phyloP scores from a whole-genome alignment of 495 filamentous ascomycete genomes.

The Penicillium canescens region DNA sequence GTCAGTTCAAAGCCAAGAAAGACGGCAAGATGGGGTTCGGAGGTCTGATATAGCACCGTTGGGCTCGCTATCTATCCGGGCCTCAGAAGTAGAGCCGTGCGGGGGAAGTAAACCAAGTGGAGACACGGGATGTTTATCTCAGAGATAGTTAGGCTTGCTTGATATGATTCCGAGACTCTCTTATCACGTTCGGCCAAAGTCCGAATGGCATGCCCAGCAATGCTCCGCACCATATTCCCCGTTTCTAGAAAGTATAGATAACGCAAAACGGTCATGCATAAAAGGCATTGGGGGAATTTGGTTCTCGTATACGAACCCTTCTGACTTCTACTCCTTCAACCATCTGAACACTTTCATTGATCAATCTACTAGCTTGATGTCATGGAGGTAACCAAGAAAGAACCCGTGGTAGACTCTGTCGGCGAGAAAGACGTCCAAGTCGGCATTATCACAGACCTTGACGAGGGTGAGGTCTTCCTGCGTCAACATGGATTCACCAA shows the following conservation, averaged over 20 bases:
- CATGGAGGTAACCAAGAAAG: slow-evolving; percentile 10
- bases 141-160: background rate
- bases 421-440: slow-evolving; percentile 28
- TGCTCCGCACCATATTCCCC: slow-evolving; percentile 2
- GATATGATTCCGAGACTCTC: background rate
- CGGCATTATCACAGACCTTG: slow-evolving; percentile 29
- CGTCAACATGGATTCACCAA: slow-evolving; percentile 30
- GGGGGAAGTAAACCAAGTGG: slow-evolving; percentile 14
- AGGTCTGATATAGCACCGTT: background rate
- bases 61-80: slow-evolving; percentile 12
- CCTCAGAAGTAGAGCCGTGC: slow-evolving; percentile 21
- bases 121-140: slow-evolving; percentile 9
- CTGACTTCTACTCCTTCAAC: too few species aligned
- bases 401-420: slow-evolving; percentile 1
- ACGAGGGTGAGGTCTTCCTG: slow-evolving; percentile 36
- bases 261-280: background rate
- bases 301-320: background rate
- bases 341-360: too few species aligned
- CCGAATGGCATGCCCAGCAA: slow-evolving; percentile 1
- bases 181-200: background rate
- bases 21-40: background rate
- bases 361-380: background rate
- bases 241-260: background rate
- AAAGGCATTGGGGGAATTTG: background rate
- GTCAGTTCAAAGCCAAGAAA: slow-evolving; percentile 1